Conservation (phyloP, 2,329 filamentous ascomycete genomes). For the Raffaelea arxii region DNA sequence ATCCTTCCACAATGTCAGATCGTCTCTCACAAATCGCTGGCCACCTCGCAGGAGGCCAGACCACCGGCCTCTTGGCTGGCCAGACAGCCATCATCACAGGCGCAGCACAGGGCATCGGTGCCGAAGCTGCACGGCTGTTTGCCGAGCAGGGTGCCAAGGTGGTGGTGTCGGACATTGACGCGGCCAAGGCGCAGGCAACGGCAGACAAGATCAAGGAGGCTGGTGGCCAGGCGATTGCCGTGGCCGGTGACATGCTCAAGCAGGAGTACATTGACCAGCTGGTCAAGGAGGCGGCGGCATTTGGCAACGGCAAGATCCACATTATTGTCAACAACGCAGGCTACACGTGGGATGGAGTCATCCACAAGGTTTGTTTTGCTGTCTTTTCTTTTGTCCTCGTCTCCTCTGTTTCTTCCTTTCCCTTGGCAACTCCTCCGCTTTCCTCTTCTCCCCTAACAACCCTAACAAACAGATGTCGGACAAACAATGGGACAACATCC, state of each 20-base stretch:
- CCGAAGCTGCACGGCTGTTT: constrained; percentile 71
- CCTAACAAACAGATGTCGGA: constrained; percentile 65
- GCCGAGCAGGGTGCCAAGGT: constrained; percentile 84
- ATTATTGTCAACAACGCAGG: constrained; percentile 88
- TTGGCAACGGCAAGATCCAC: constrained; percentile 80
- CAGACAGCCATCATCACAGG: constrained; percentile 86
- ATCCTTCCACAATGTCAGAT: constrained; percentile 32
- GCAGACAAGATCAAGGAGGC: constrained; percentile 58
- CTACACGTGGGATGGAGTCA: constrained; percentile 87
- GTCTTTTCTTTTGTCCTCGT: too few relatives aligned
- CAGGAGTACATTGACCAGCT: constrained; percentile 59
- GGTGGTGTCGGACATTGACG: constrained; percentile 75
- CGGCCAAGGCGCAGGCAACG: constrained; percentile 57
- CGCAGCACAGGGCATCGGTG: constrained; percentile 78
- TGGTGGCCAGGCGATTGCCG: constrained; percentile 60
- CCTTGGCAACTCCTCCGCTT: constrained; percentile 5
- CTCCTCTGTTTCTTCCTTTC: not conserved
- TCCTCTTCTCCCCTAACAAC: too few relatives aligned
- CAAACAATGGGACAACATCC: constrained; percentile 85
- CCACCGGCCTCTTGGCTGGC: constrained; percentile 67
- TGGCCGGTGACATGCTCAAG: constrained; percentile 69
- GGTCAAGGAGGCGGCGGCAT: constrained; percentile 66
- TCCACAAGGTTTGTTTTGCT: constrained; percentile 51
- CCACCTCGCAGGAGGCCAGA: constrained; percentile 73
- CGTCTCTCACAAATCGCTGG: constrained; percentile 62